phyloP scores from a whole-genome alignment of 2,329 filamentous ascomycete species.

The Ophidiomyces ophidiicola region DNA sequence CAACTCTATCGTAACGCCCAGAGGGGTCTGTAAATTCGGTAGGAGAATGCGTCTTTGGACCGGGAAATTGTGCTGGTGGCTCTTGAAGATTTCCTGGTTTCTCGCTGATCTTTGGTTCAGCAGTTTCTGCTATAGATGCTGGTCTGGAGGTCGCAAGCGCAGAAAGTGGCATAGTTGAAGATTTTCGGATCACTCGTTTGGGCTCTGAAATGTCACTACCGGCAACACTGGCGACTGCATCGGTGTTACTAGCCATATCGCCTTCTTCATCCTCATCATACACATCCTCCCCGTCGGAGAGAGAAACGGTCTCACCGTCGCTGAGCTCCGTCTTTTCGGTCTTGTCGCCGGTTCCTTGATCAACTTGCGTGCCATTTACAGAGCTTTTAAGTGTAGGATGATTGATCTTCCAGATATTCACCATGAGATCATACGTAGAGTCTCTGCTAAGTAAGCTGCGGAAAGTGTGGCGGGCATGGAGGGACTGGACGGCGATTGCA shows the following conservation, averaged over 20 bases:
- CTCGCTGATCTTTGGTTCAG: constrained; percentile 37
- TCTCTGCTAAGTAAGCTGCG: constrained; percentile 90
- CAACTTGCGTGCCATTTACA: constrained; percentile 72
- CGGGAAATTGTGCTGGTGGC: constrained; percentile 57
- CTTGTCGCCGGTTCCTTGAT: constrained; percentile 73
- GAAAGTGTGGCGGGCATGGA: constrained; percentile 92
- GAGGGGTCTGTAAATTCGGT: constrained; percentile 74
- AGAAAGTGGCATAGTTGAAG: constrained; percentile 43
- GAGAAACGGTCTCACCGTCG: constrained; percentile 64
- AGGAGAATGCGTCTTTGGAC: constrained; percentile 64
- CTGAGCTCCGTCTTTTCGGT: constrained; percentile 65
- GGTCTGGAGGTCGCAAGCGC: constrained; percentile 27
- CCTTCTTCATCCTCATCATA: constrained; percentile 42
- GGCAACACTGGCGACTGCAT: constrained; percentile 43
- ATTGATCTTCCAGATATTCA: constrained; percentile 96
- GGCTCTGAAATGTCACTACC: constrained; percentile 40
- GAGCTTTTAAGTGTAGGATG: constrained; percentile 87
- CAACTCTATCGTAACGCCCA: constrained; percentile 68
- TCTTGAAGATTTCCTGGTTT: constrained; percentile 33
- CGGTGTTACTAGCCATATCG: constrained; percentile 45
- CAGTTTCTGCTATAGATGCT: constrained; percentile 23
- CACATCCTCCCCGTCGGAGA: constrained; percentile 58
- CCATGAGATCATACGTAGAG: constrained; percentile 90
- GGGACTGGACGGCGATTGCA: constrained; percentile 87
- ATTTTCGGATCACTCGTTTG: constrained; percentile 56